A percentile compares a stretch with the other conserved stretches of the same genome.
These are phyloP conservation scores for Phylloporus sp. DNA, from an alignment of 768 basidiomycete species.

Conservation along the genomic window DNA sequence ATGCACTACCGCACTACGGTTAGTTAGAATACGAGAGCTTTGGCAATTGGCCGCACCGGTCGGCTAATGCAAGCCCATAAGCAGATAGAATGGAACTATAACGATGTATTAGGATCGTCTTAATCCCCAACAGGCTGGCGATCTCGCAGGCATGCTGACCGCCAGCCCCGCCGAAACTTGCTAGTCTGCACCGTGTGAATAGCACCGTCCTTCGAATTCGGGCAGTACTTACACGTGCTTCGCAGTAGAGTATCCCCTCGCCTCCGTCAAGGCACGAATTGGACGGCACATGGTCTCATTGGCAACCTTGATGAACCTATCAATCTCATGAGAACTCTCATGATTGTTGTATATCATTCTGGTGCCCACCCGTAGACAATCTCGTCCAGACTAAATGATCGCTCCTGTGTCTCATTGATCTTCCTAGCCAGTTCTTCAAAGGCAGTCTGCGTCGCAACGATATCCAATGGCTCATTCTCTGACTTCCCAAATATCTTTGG, in stretches of 20 bases:
- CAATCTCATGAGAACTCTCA: neutral
- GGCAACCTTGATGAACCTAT: conserved; percentile 89
- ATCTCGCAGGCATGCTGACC: conserved; percentile 95
- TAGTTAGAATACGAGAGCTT: neutral
- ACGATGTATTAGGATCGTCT: conserved; percentile 82
- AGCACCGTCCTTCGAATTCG: neutral
- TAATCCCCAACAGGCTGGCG: conserved; percentile 80
- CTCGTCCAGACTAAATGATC: conserved; percentile 68
- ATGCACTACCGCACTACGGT: conserved; percentile 49
- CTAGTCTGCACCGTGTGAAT: conserved; percentile 45
- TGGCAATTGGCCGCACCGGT: conserved; percentile 41
- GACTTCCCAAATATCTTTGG: conserved; percentile 92
- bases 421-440: conserved; percentile 67
- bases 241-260: conserved; percentile 77
- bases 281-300: conserved; percentile 97
- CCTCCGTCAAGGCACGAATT: conserved; percentile 88
- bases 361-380: conserved; percentile 76
- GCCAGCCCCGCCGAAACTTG: conserved; percentile 87
- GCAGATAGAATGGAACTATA: conserved; percentile 93
- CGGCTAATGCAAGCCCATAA: conserved; percentile 89
- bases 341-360: neutral
- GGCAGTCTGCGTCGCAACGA: conserved; percentile 58
- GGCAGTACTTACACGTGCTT: conserved; percentile 53
- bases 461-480: conserved; percentile 81
- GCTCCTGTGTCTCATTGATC: conserved; percentile 65